These are phyloP conservation scores for Heliamphora pulchella DNA, from an alignment of 179 eudicot genomes.

Conservation along the genomic window DNA sequence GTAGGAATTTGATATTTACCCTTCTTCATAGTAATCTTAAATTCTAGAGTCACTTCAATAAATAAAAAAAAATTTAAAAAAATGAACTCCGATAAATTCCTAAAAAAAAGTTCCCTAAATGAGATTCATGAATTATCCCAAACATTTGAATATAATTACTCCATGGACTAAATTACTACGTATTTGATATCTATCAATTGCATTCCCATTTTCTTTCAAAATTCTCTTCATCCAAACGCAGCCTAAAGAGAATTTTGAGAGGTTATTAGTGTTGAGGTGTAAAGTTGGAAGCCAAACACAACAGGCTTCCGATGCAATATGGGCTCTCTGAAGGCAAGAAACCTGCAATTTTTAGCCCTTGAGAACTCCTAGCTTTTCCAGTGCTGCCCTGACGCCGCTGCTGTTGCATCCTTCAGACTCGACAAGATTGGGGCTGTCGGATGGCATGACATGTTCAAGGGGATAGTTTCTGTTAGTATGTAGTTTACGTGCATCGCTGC, in stretches of 20 bases:
- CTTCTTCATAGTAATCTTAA: no score
- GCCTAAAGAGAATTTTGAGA: neutral
- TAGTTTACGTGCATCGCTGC: constrained; percentile 21
- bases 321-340: neutral
- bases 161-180: no score
- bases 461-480: constrained; percentile 38
- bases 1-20: no score
- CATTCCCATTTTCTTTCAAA: no score
- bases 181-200: no score
- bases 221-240: no score
- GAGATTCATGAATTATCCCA: no score
- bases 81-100: no score
- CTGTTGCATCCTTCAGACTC: constrained; percentile 22
- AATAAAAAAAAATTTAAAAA: no score
- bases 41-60: no score
- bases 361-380: constrained; percentile 21
- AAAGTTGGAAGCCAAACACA: neutral
- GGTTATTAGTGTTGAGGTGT: neutral
- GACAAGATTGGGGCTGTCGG: constrained; percentile 31
- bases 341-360: constrained; percentile 8
- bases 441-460: constrained; percentile 28
- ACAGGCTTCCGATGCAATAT: neutral
- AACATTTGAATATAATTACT: no score
- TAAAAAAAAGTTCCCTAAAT: no score
- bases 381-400: constrained; percentile 19